Percentiles rank a stretch among this genome's conserved stretches.
Evolutionary conservation across 2,329 filamentous ascomycete species (phyloP).

Genomic region (Leptodontidium sp.): DNA sequence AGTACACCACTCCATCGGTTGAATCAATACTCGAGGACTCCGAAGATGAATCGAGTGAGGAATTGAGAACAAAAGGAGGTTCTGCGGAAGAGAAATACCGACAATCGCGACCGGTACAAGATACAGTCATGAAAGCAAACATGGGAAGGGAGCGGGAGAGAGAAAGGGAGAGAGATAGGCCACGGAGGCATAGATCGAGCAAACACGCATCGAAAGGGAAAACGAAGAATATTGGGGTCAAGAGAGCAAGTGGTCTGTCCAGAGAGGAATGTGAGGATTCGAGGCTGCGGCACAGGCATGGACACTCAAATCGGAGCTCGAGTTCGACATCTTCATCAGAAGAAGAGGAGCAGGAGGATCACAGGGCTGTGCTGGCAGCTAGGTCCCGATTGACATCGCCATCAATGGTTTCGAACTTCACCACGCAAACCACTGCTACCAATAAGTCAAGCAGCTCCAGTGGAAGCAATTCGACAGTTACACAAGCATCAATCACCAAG

Average conservation of each 20-base stretch:
- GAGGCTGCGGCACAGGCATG: constrained; percentile 33
- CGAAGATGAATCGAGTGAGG: constrained; percentile 41
- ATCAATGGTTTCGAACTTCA: constrained; percentile 46
- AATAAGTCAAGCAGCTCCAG: constrained; percentile 51
- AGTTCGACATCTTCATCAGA: constrained; percentile 40
- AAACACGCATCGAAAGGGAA: constrained; percentile 37
- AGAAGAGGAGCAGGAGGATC: constrained; percentile 40
- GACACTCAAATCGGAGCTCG: constrained; percentile 32
- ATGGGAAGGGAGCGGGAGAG: constrained; percentile 38
- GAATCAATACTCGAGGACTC: constrained; percentile 43
- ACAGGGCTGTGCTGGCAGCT: constrained; percentile 39
- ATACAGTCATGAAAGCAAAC: constrained; percentile 39
- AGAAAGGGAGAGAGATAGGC: constrained; percentile 26
- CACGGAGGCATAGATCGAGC: constrained; percentile 37
- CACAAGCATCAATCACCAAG: constrained; percentile 46
- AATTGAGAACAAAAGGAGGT: constrained; percentile 33
- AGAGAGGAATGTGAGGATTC: constrained; percentile 33
- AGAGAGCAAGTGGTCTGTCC: constrained; percentile 31
- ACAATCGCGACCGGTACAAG: constrained; percentile 25
- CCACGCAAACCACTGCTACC: constrained; percentile 43
- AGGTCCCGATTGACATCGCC: constrained; percentile 45
- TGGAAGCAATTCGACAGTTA: constrained; percentile 53
- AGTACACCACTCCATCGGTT: constrained; percentile 40
- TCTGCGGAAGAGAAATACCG: constrained; percentile 29
- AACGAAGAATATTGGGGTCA: constrained; percentile 34